phyloP scores from a whole-genome alignment of 768 basidiomycete species.

The Tylopilus sp. region DNA sequence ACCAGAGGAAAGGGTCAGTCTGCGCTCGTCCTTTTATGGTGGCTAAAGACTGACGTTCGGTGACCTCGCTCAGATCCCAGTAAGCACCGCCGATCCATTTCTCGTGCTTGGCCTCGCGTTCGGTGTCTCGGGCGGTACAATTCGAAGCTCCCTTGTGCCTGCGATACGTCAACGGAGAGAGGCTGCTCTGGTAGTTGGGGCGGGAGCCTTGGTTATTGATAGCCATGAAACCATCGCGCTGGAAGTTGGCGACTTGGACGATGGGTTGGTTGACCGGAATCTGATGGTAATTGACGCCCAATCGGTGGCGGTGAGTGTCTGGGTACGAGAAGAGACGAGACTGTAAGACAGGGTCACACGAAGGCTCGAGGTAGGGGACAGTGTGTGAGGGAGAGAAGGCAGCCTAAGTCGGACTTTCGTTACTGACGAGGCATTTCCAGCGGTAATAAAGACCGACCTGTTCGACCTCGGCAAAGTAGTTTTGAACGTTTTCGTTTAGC shows the following conservation, averaged over 20 bases:
- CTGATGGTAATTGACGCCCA: slow-evolving; percentile 78
- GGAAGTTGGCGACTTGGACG: slow-evolving; percentile 81
- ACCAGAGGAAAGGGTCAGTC: not conserved
- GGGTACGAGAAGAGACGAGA: slow-evolving; percentile 94
- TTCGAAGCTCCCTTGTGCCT: slow-evolving; percentile 45
- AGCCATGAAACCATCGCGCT: slow-evolving; percentile 73
- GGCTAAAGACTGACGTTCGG: slow-evolving; percentile 57
- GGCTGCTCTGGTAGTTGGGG: slow-evolving; percentile 84
- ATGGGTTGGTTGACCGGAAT: slow-evolving; percentile 84
- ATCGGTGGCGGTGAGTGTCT: slow-evolving; percentile 83
- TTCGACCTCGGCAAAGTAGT: slow-evolving; percentile 95
- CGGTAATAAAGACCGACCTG: slow-evolving; percentile 55
- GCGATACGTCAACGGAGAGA: slow-evolving; percentile 68
- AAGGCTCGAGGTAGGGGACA: slow-evolving; percentile 85
- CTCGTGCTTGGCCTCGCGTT: slow-evolving; percentile 56
- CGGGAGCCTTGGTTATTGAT: slow-evolving; percentile 78
- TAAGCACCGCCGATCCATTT: slow-evolving; percentile 68
- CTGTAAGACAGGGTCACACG: slow-evolving; percentile 90
- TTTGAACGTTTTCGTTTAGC: slow-evolving; percentile 71
- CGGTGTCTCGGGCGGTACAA: slow-evolving; percentile 37
- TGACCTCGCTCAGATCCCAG: slow-evolving; percentile 68
- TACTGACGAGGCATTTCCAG: slow-evolving; percentile 7
- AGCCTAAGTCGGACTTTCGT: slow-evolving; percentile 33
- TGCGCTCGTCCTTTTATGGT: not conserved
- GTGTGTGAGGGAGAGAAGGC: slow-evolving; percentile 90